Base-by-base conservation (phyloP, 2,329 filamentous ascomycete species). In the Sporothrix mexicana region DNA sequence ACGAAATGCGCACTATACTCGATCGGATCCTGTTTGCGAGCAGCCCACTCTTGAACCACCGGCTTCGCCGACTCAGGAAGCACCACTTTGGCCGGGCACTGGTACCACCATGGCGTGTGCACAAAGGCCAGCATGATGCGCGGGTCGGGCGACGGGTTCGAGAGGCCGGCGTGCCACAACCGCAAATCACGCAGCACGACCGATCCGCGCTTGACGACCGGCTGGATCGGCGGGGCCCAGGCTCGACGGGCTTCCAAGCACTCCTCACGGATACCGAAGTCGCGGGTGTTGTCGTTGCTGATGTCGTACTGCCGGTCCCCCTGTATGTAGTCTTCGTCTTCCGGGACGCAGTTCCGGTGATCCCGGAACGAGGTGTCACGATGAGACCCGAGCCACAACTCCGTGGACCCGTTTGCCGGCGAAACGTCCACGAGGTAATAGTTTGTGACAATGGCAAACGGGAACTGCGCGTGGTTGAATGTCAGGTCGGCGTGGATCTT, bases 321-420 rank as follows among this genome's bases (percentile, higher is more conserved):
- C 30, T 2, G 30, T 36, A 7, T 7, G 12, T 78, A 75, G 71
- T 80, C 81, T 20, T 81, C 81, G 25, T 78, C 74, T 41, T 20
- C 30, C 1, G 55, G 55, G 5, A 51, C 15, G 23, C 67, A 57
- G 47, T 57, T 70, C 25, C 66, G 41, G 51, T 70, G 71, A 12
- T 72, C 71, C 3, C 73, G 73, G 71, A 72, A 76, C 69, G 72
- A 74, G 23, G 75, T 73, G 64, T 75, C 74, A 17, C 70, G 53
- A 74, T 87, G 85, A 0, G 82, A 84, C 0, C 85, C 85, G 0
- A 83, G 80, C 85, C 85, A 87, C n/a, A 87, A 77, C 76, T 87
- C 85, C 0, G 85, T 88, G 0, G 82, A 80, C 13, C 85, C 85
- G 71, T 87, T 87, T 15, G 82, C 0, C 17, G 82, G 79, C 6